Percentiles rank a stretch among this genome's conserved stretches.
These are phyloP conservation scores for Suillus hirtellus DNA, from an alignment of 768 basidiomycete species.

Conservation along the genomic window DNA sequence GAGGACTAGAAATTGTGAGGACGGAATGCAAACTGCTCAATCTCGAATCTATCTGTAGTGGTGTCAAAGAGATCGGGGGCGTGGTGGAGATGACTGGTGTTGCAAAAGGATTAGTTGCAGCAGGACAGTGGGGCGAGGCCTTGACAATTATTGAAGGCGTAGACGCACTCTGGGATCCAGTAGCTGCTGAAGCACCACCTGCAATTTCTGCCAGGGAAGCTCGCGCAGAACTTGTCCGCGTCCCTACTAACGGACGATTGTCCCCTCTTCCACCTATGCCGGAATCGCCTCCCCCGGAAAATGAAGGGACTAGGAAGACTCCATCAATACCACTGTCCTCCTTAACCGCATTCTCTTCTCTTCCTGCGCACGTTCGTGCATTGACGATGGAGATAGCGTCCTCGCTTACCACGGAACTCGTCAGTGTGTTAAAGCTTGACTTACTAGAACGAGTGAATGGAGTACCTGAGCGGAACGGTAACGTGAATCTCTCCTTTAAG, in stretches of 20 bases:
- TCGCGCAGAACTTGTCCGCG: conserved; percentile 15
- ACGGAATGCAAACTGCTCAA: conserved; percentile 62
- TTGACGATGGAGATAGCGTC: conserved; percentile 75
- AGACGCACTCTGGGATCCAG: conserved; percentile 53
- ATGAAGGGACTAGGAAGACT: conserved; percentile 29
- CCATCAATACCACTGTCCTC: conserved; percentile 61
- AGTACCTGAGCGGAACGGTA: conserved; percentile 18
- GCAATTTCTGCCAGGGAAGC: conserved; percentile 9
- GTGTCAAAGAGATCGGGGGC: conserved; percentile 62
- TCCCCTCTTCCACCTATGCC: conserved; percentile 39
- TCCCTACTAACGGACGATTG: conserved; percentile 19
- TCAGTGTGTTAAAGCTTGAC: conserved; percentile 68
- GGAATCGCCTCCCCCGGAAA: conserved; percentile 26
- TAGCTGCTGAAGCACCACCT: conserved; percentile 12
- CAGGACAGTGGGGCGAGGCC: conserved; percentile 88
- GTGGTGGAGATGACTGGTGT: conserved; percentile 79
- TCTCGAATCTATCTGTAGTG: conserved; percentile 58
- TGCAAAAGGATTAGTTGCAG: conserved; percentile 70
- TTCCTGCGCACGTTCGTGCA: conserved; percentile 71
- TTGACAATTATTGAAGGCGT: conserved; percentile 72
- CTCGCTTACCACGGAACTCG: conserved; percentile 75
- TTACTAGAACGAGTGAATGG: conserved; percentile 52
- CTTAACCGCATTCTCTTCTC: conserved; percentile 67
- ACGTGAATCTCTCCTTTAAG: conserved; percentile 47
- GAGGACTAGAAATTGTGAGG: conserved; percentile 74